Evolutionary conservation across 2,329 filamentous ascomycete genomes (phyloP).

Genomic region (Diplodia intermedia): DNA sequence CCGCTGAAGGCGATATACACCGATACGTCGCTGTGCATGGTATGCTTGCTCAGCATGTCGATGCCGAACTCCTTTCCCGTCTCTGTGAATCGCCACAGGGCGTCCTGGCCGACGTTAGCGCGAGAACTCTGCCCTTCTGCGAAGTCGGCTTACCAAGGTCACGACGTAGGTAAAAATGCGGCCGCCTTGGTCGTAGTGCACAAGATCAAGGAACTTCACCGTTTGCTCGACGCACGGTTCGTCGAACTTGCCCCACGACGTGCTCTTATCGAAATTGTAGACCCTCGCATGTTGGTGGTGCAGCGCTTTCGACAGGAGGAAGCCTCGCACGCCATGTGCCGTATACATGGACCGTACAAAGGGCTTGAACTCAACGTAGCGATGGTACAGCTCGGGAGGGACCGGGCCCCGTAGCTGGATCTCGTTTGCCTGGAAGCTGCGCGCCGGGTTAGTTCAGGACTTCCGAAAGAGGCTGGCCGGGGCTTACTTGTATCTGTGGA

Average conservation of each 20-base stretch:
- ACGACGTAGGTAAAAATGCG: constrained; percentile 92
- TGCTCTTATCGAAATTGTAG: constrained; percentile 84
- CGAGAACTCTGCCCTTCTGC: not conserved
- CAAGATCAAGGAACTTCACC: constrained; percentile 82
- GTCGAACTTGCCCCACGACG: constrained; percentile 72
- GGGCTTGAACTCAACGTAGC: constrained; percentile 90
- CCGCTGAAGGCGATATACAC: constrained; percentile 91
- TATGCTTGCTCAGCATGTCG: constrained; percentile 91
- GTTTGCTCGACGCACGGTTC: constrained; percentile 74
- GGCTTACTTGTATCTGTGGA: constrained; percentile 77
- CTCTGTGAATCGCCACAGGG: constrained; percentile 87
- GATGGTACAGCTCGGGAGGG: constrained; percentile 81
- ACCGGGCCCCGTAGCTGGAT: constrained; percentile 87
- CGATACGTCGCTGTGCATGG: constrained; percentile 93
- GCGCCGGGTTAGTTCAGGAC: constrained; percentile 27
- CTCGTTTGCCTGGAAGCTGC: constrained; percentile 89
- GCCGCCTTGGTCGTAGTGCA: constrained; percentile 83
- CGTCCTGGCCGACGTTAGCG: constrained; percentile 58
- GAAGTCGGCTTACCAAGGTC: constrained; percentile 60
- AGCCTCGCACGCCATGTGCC: constrained; percentile 76
- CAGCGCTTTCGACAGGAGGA: constrained; percentile 80
- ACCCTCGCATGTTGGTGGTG: constrained; percentile 89
- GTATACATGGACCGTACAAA: constrained; percentile 91
- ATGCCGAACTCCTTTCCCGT: constrained; percentile 96
- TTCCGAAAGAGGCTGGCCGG: not conserved